These are phyloP conservation scores for Rhizoclosmatium sp. DNA, from an alignment of 192 early-diverging fungal genomes.

Conservation along the genomic window DNA sequence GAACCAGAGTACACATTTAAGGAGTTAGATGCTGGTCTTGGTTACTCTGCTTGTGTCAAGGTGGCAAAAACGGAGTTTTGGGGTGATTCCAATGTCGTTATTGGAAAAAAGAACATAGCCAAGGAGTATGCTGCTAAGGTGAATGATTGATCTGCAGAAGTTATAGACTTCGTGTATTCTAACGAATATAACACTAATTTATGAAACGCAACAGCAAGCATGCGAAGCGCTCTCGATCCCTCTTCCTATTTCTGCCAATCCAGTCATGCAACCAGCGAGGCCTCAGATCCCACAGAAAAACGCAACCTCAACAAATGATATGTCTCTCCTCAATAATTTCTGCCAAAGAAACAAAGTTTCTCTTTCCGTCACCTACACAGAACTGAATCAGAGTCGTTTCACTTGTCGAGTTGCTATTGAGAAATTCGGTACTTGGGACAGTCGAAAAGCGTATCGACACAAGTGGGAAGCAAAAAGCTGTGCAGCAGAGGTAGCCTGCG, in stretches of 20 bases:
- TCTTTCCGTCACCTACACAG: too few relatives aligned
- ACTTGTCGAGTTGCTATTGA: neutral
- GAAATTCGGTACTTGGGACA: neutral
- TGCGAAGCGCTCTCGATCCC: too few relatives aligned
- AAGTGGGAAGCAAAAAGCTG: neutral
- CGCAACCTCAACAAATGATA: neutral
- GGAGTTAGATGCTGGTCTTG: neutral
- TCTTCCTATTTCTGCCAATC: neutral
- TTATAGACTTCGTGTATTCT: too few relatives aligned
- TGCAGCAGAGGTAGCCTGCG: neutral
- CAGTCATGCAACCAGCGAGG: neutral
- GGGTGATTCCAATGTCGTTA: neutral
- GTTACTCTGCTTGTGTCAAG: neutral
- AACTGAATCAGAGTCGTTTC: neutral
- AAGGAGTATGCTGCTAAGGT: neutral
- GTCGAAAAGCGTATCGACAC: neutral
- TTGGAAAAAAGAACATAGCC: neutral
- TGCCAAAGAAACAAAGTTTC: neutral
- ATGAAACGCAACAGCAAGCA: too few relatives aligned
- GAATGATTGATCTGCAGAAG: neutral
- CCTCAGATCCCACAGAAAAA: neutral
- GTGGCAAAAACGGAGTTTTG: neutral
- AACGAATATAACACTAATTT: too few relatives aligned
- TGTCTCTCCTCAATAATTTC: neutral
- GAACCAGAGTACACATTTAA: neutral